These are phyloP conservation scores for Penicillium vulpinum DNA, from an alignment of 2,329 filamentous ascomycete genomes.

Conservation along the genomic window DNA sequence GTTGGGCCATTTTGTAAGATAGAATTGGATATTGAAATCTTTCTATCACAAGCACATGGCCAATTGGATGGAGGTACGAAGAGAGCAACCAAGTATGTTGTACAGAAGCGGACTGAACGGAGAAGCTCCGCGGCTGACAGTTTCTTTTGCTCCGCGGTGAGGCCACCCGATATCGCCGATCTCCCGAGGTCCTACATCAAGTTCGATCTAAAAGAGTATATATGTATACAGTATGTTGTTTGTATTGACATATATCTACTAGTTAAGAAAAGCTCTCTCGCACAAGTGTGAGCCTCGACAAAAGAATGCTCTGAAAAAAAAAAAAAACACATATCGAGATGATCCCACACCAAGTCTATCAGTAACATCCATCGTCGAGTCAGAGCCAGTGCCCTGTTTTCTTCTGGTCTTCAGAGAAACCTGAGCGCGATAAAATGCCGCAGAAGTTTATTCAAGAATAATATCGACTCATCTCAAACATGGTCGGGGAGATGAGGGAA, in stretches of 20 bases:
- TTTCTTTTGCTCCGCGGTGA: slow-evolving; percentile 27
- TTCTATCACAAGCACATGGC: slow-evolving; percentile 17
- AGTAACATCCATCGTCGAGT: background rate
- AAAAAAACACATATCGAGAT: background rate
- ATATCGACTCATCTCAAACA: slow-evolving; percentile 1
- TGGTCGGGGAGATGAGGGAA: background rate
- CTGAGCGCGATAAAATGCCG: background rate
- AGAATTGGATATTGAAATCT: background rate
- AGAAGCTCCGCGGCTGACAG: slow-evolving; percentile 21
- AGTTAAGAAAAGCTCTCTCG: background rate
- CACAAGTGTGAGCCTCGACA: background rate
- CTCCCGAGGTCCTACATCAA: slow-evolving; percentile 8
- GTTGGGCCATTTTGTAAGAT: slow-evolving; percentile 27
- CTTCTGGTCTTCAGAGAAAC: background rate
- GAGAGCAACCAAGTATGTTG: background rate
- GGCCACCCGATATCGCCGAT: slow-evolving; percentile 26
- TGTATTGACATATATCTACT: background rate
- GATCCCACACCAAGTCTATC: background rate
- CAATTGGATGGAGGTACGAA: background rate
- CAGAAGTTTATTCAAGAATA: slow-evolving; percentile 3
- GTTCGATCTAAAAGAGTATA: background rate
- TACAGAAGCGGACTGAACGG: background rate
- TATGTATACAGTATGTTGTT: background rate
- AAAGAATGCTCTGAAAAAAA: background rate
- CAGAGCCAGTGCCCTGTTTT: background rate